Percentiles rank a stretch among this genome's conserved stretches.
These are phyloP conservation scores for Escallonia herrerae DNA, from an alignment of 129 eudicot species.

Conservation along the genomic window DNA sequence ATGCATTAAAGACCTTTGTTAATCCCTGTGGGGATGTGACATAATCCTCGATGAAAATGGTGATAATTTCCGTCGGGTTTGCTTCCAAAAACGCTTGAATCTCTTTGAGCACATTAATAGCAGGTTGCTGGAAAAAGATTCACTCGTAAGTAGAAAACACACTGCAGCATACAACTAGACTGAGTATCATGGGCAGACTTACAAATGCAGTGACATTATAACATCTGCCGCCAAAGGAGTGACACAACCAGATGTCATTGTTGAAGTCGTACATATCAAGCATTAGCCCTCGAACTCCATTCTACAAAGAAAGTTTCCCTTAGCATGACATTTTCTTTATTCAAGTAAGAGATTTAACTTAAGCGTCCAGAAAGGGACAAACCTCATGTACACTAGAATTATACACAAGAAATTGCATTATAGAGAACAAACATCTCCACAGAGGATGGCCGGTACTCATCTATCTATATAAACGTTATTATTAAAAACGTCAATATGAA, in stretches of 20 bases:
- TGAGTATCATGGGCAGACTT: constrained; percentile 21
- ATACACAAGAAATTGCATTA: too few relatives aligned
- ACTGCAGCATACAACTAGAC: background rate
- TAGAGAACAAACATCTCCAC: too few relatives aligned
- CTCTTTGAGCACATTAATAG: constrained; percentile 64
- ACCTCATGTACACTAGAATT: too few relatives aligned
- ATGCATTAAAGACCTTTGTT: constrained; percentile 61
- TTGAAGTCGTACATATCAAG: constrained; percentile 94
- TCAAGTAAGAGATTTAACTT: background rate
- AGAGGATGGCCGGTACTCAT: too few relatives aligned
- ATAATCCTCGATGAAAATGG: constrained; percentile 85
- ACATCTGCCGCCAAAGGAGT: constrained; percentile 71
- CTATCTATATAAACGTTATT: too few relatives aligned
- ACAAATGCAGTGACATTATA: constrained; percentile 83
- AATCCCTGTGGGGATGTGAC: constrained; percentile 65
- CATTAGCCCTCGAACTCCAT: constrained; percentile 99
- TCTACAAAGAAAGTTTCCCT: constrained; percentile 32
- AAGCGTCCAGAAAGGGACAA: too few relatives aligned
- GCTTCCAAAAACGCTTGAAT: constrained; percentile 50
- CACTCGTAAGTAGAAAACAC: background rate
- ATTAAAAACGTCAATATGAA: too few relatives aligned
- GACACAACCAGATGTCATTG: constrained; percentile 88
- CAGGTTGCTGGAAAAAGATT: constrained; percentile 63
- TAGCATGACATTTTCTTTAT: background rate
- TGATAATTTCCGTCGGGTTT: constrained; percentile 79